Conservation (phyloP, 352 stramenopile genomes). For the Phytophthora constricta region DNA sequence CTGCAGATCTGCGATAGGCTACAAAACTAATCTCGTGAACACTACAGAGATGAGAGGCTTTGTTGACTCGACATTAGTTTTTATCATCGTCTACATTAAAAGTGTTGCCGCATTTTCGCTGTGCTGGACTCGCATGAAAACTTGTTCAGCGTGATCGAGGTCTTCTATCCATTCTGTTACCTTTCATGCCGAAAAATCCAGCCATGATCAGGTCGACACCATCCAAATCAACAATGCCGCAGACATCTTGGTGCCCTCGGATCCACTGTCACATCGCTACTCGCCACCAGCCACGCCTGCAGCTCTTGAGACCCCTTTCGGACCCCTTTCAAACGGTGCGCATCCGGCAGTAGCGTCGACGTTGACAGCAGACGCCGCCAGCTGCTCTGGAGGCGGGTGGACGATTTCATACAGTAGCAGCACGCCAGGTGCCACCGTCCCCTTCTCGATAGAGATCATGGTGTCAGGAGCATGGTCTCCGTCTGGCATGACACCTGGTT, state of each 20-base stretch:
- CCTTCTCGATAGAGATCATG: slow-evolving; percentile 7
- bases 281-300: not conserved
- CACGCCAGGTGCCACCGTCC: slow-evolving; percentile 22
- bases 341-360: not conserved
- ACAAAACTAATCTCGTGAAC: no score
- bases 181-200: slow-evolving; percentile 1
- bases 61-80: no score
- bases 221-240: not conserved
- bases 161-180: no score
- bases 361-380: slow-evolving; percentile 17
- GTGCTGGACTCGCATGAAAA: no score
- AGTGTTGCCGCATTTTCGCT: no score
- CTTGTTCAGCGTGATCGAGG: no score
- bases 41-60: no score
- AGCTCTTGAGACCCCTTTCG: not conserved
- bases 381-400: slow-evolving; percentile 25
- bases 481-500: slow-evolving; percentile 34
- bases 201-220: not conserved
- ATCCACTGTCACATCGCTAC: not conserved
- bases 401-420: slow-evolving; percentile 2
- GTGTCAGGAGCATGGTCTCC: slow-evolving; percentile 19
- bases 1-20: no score
- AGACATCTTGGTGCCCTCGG: slow-evolving; percentile 31
- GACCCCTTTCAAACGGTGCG: not conserved
- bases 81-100: no score